Conservation (phyloP, 2,329 filamentous ascomycete genomes). For the Colletotrichum limetticola region DNA sequence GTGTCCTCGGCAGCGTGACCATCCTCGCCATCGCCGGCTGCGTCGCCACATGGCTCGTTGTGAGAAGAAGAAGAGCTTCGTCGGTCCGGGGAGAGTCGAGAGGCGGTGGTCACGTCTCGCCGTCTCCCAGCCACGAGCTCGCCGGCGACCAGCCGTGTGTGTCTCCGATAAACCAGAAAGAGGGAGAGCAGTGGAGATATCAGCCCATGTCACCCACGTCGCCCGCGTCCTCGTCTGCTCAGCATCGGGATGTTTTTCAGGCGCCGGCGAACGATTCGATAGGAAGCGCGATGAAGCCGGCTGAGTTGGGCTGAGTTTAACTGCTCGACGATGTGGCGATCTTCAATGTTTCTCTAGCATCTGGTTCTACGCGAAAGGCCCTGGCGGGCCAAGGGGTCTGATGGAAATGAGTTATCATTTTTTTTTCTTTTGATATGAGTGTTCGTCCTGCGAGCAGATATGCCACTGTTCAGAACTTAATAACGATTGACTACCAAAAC, state of each 20-base stretch:
- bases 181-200: not conserved
- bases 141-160: not conserved
- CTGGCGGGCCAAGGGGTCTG: too few relatives aligned
- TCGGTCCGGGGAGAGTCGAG: not conserved
- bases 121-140: not conserved
- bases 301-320: constrained; percentile 7
- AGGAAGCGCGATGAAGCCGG: constrained; percentile 18
- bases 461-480: not conserved
- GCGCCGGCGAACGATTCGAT: not conserved
- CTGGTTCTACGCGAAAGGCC: not conserved
- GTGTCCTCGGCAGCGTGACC: constrained; percentile 7
- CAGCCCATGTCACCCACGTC: not conserved
- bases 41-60: constrained; percentile 4
- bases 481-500: not conserved
- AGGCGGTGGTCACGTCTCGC: not conserved
- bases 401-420: not conserved
- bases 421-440: not conserved
- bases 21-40: constrained; percentile 16
- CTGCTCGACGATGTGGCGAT: not conserved
- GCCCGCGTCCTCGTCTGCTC: not conserved
- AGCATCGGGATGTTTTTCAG: not conserved
- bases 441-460: not conserved
- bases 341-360: not conserved
- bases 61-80: not conserved
- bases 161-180: not conserved